These are phyloP conservation scores for Avicennia marina DNA, from an alignment of 257 asterid species.

Conservation along the genomic window DNA sequence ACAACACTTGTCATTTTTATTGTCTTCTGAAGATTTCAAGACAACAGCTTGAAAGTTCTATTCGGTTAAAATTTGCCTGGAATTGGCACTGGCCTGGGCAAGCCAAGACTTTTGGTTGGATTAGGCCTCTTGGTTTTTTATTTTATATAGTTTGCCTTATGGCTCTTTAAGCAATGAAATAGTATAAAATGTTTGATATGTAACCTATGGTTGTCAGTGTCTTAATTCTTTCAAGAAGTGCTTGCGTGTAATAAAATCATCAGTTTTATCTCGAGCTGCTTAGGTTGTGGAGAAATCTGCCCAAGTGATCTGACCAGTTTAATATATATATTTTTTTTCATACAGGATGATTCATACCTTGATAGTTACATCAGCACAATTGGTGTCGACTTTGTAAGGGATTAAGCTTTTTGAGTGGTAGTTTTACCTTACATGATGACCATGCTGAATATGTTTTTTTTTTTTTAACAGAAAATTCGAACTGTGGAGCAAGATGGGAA, in stretches of 20 bases:
- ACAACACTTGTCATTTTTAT: too few species aligned
- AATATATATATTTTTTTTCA: not conserved
- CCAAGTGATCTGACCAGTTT: constrained; percentile 11
- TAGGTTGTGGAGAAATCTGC: not conserved
- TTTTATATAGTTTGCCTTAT: too few species aligned
- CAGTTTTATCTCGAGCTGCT: not conserved
- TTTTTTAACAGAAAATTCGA: constrained; percentile 29
- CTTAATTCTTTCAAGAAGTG: not conserved
- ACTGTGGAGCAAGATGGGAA: constrained; percentile 41
- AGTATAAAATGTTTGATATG: too few species aligned
- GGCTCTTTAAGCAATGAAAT: too few species aligned
- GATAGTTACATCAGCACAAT: constrained; percentile 66
- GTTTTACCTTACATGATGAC: too few species aligned
- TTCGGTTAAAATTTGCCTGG: too few species aligned
- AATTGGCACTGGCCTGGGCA: too few species aligned
- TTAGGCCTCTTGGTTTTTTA: too few species aligned
- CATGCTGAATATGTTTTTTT: not conserved
- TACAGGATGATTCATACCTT: constrained; percentile 61
- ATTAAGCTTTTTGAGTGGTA: not conserved
- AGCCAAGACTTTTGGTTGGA: too few species aligned
- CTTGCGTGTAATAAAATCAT: not conserved
- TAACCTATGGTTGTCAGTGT: too few species aligned
- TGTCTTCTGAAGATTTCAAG: too few species aligned
- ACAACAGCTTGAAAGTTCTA: too few species aligned
- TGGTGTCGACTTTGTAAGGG: constrained; percentile 11